These are phyloP conservation scores for Suillus subalutaceus DNA, from an alignment of 768 basidiomycete genomes.

Conservation along the genomic window DNA sequence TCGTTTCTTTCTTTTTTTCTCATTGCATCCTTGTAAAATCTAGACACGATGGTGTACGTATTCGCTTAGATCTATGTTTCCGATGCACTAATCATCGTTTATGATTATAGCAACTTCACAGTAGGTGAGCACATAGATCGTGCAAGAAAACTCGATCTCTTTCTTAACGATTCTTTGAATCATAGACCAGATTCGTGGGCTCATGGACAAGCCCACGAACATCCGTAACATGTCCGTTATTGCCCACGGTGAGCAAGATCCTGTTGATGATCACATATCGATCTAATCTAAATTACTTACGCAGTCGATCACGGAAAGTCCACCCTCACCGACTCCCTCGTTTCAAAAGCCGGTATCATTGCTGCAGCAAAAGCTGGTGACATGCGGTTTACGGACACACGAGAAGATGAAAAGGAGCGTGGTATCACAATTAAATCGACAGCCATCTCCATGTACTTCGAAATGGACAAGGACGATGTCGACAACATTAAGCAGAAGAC, in stretches of 20 bases:
- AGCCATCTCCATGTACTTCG: slow-evolving; percentile 99
- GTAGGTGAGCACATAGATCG: slow-evolving; percentile 58
- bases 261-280: slow-evolving; percentile 15
- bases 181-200: slow-evolving; percentile 80
- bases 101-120: slow-evolving; percentile 76
- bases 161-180: slow-evolving; percentile 13
- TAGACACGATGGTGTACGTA: slow-evolving; percentile 84
- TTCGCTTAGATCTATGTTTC: slow-evolving; percentile 11
- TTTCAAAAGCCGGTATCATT: slow-evolving; percentile 99
- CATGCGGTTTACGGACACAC: slow-evolving; percentile 95
- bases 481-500: slow-evolving; percentile 91
- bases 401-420: slow-evolving; percentile 98
- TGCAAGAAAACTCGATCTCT: not conserved
- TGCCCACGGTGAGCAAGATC: slow-evolving; percentile 72
- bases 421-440: slow-evolving; percentile 99
- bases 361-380: slow-evolving; percentile 94
- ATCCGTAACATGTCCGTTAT: slow-evolving; percentile 96
- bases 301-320: slow-evolving; percentile 99
- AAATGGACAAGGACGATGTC: slow-evolving; percentile 89
- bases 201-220: slow-evolving; percentile 91
- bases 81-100: slow-evolving; percentile 34
- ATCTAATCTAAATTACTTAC: slow-evolving; percentile 21
- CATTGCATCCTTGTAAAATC: slow-evolving; percentile 37
- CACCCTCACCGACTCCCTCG: slow-evolving; percentile 97
- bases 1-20: slow-evolving; percentile 24